These are phyloP conservation scores for Uncinocarpus reesii DNA, from an alignment of 2,329 filamentous ascomycete genomes.

Conservation along the genomic window DNA sequence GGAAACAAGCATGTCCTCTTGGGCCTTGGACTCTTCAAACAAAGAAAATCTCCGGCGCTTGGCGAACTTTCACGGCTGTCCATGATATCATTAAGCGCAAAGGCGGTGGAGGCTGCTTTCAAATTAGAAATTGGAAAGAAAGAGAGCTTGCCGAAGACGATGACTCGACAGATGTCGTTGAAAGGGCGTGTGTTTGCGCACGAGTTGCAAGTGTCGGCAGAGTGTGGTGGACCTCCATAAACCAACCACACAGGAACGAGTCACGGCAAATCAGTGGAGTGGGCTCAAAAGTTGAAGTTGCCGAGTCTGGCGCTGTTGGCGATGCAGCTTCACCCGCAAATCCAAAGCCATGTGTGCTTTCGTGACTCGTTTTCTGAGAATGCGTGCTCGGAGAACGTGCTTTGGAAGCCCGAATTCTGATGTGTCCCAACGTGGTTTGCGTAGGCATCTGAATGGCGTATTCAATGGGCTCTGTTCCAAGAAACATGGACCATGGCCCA, in stretches of 20 bases:
- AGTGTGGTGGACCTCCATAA: background rate
- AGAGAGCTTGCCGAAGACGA: background rate
- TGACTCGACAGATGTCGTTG: background rate
- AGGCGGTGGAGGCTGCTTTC: background rate
- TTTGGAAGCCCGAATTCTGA: background rate
- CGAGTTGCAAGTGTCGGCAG: background rate
- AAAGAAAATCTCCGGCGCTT: background rate
- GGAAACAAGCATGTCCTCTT: background rate
- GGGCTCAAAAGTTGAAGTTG: background rate
- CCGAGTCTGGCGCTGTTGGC: no score
- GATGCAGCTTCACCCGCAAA: no score
- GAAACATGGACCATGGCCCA: background rate
- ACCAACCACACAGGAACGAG: no score
- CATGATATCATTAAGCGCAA: conserved; percentile 4
- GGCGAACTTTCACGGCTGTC: background rate
- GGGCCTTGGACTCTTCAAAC: background rate
- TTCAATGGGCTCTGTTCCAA: background rate
- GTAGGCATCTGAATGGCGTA: background rate
- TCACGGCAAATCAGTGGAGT: background rate
- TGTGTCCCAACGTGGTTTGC: background rate
- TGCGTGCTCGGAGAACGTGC: background rate
- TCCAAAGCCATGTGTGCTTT: conserved; percentile 4
- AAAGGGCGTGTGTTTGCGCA: background rate
- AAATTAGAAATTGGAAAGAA: background rate
- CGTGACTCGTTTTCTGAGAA: background rate